phyloP scores from a whole-genome alignment of 2,329 filamentous ascomycete genomes.

The Alternaria postmessia region DNA sequence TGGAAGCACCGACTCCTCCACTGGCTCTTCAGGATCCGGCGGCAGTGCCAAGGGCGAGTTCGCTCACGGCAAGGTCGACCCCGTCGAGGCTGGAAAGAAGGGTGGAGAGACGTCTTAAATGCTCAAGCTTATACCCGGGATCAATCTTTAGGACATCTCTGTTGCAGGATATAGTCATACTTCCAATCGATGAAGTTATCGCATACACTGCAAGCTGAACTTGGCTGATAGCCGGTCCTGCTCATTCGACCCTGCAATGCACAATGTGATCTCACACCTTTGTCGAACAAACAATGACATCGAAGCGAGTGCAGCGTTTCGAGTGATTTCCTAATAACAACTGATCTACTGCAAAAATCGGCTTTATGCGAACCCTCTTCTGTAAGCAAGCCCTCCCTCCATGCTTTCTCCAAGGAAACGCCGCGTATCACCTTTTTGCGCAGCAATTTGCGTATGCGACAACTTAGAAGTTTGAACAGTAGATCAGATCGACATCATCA shows the following conservation, averaged over 20 bases:
- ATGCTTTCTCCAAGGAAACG: accelerated
- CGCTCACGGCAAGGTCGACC: slow-evolving; percentile 5
- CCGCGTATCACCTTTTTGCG: too few relatives aligned
- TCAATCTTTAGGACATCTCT: neutral
- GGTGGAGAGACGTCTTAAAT: slow-evolving; percentile 17
- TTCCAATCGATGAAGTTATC: neutral
- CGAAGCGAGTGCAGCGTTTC: too few relatives aligned
- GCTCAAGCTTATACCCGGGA: neutral
- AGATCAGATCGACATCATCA: too few relatives aligned
- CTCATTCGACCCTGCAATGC: neutral
- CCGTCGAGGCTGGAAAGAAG: slow-evolving; percentile 23
- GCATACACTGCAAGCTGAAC: neutral
- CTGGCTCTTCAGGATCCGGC: slow-evolving; percentile 12
- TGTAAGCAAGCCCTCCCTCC: too few relatives aligned
- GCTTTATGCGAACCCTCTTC: accelerated
- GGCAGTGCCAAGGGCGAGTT: slow-evolving; percentile 13
- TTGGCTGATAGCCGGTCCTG: accelerated
- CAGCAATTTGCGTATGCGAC: too few relatives aligned
- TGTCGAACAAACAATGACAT: accelerated
- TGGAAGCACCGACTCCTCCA: neutral
- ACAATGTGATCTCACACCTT: neutral
- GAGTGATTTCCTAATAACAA: too few relatives aligned
- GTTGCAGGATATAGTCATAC: neutral
- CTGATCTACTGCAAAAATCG: accelerated
- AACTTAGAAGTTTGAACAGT: too few relatives aligned